Evolutionary conservation across 768 basidiomycete genomes (phyloP).

Genomic region (Dacryopinax spathularia): DNA sequence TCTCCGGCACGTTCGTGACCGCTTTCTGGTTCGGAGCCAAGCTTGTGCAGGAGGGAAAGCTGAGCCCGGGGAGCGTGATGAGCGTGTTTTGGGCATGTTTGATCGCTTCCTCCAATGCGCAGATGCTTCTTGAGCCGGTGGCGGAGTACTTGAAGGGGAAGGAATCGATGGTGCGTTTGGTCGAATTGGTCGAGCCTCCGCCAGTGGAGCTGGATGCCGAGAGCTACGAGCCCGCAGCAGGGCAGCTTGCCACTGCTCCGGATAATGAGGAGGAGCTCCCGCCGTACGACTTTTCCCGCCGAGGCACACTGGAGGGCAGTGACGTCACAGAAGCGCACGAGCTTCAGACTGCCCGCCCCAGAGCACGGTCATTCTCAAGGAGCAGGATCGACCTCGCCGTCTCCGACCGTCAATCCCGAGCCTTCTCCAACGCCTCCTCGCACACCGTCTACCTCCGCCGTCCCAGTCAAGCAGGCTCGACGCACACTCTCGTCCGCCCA

Average conservation of each 20-base stretch:
- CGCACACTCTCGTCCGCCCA: background rate
- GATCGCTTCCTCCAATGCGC: slow-evolving; percentile 74
- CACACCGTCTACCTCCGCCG: background rate
- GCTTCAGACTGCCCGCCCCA: background rate
- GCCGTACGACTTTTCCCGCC: background rate
- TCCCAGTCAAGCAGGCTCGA: background rate
- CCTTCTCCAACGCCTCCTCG: background rate
- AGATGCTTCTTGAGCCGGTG: slow-evolving; percentile 64
- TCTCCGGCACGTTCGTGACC: slow-evolving; percentile 88
- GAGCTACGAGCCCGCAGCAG: background rate
- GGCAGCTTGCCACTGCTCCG: background rate
- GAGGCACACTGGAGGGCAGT: background rate
- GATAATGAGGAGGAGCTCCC: background rate
- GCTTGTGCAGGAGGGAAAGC: slow-evolving; percentile 64
- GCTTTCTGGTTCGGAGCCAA: slow-evolving; percentile 93
- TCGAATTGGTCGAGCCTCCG: slow-evolving; percentile 41
- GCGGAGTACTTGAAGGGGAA: slow-evolving; percentile 51
- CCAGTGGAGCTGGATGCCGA: background rate
- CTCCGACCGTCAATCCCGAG: background rate
- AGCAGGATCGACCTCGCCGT: background rate
- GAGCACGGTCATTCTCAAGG: background rate
- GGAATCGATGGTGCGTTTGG: slow-evolving; percentile 53
- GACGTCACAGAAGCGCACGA: background rate
- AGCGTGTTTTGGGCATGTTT: slow-evolving; percentile 97
- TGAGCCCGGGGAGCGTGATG: slow-evolving; percentile 67